Evolutionary conservation across 1,284 basidiomycete genomes (phyloP).

Genomic region (Tilletia horrida): DNA sequence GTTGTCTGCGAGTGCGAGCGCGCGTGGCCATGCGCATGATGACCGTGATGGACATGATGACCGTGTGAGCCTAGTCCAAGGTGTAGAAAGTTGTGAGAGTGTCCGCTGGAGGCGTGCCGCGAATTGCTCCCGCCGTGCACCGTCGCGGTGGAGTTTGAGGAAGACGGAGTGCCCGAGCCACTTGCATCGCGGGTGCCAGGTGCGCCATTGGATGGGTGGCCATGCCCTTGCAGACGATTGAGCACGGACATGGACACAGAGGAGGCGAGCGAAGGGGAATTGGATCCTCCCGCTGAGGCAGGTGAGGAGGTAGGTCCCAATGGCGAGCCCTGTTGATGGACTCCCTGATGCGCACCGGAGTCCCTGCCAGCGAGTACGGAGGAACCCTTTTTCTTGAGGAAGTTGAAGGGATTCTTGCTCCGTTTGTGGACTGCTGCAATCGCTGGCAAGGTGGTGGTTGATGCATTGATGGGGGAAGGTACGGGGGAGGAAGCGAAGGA

Average conservation of each 20-base stretch:
- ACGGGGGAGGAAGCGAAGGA: constrained; percentile 2
- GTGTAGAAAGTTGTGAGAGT: neutral
- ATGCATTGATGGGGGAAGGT: neutral
- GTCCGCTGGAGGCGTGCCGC: neutral
- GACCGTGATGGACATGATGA: neutral
- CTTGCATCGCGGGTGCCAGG: no score
- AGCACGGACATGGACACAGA: neutral
- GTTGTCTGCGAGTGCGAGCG: constrained; percentile 8
- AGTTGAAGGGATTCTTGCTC: constrained; percentile 43
- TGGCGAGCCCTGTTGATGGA: neutral
- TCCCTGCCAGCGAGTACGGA: constrained; percentile 23
- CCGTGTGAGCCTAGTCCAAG: neutral
- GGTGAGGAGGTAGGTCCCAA: no score
- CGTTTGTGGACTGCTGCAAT: constrained; percentile 22
- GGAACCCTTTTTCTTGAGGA: constrained; percentile 40
- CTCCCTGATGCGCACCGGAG: constrained; percentile 17
- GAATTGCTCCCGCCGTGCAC: neutral
- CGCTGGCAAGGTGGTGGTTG: constrained; percentile 21
- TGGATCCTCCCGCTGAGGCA: neutral
- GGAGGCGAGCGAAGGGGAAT: neutral
- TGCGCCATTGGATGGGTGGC: no score
- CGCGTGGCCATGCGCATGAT: constrained; percentile 3
- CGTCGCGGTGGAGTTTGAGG: neutral
- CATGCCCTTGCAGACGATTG: constrained; percentile 4
- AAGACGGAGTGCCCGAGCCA: neutral